These are phyloP conservation scores for Gossypium anomalum DNA, from an alignment of 345 rosid genomes.

Conservation along the genomic window DNA sequence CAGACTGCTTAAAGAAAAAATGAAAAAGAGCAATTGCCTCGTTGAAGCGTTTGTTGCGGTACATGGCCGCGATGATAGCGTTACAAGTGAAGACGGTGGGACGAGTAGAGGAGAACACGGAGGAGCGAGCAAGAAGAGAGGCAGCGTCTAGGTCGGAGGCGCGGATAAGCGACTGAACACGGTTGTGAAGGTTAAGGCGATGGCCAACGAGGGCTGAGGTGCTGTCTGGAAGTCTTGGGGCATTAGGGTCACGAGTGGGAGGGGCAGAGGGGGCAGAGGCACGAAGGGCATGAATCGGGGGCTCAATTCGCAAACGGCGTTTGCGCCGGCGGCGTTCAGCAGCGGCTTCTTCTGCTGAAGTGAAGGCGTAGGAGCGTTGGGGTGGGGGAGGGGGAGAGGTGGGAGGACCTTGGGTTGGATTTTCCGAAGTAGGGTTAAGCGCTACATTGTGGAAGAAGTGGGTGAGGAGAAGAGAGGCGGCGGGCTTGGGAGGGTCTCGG, in stretches of 20 bases:
- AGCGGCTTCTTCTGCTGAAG: constrained; percentile 95
- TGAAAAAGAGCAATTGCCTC: constrained; percentile 76
- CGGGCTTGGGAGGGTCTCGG: constrained; percentile 3
- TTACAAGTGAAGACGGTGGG: constrained; percentile 99
- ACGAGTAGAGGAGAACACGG: constrained; percentile 61
- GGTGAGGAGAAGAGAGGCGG: constrained; percentile 15
- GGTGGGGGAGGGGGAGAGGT: constrained; percentile 12
- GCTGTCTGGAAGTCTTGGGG: constrained; percentile 88
- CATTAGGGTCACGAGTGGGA: constrained; percentile 79
- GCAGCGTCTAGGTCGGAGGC: constrained; percentile 94
- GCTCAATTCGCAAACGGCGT: constrained; percentile 86
- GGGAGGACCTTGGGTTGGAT: constrained; percentile 9
- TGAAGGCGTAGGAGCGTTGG: constrained; percentile 56
- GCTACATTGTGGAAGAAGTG: constrained; percentile 19
- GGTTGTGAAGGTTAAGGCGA: constrained; percentile 84
- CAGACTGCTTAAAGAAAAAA: constrained; percentile 70
- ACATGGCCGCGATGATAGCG: constrained; percentile 93
- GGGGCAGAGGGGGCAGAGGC: constrained; percentile 46
- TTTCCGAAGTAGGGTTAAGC: neutral
- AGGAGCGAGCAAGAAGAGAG: constrained; percentile 68
- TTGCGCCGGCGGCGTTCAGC: constrained; percentile 91
- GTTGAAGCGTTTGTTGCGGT: constrained; percentile 70
- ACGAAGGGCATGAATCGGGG: constrained; percentile 86
- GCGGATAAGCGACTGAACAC: constrained; percentile 91
- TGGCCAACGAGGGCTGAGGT: constrained; percentile 79